Conservation (phyloP, 768 basidiomycete species). For the Omphalotus guepiniiformis region DNA sequence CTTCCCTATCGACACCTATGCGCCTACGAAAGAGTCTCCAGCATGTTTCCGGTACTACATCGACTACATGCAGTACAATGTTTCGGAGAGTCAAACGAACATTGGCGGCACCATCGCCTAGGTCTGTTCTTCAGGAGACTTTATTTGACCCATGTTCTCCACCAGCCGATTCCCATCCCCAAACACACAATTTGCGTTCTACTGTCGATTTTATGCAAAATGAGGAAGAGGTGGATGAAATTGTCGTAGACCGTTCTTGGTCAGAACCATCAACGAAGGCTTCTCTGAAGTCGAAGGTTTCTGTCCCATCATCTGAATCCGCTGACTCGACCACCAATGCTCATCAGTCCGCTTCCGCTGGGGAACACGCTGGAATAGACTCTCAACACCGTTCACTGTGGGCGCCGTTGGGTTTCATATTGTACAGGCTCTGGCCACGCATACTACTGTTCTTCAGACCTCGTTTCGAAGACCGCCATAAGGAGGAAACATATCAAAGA, state of each 20-base stretch:
- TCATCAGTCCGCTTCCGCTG: background rate
- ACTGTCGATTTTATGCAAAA: background rate
- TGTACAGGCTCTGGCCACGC: background rate
- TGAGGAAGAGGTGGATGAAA: constrained; percentile 3
- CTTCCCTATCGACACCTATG: background rate
- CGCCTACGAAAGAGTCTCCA: background rate
- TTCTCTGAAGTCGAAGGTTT: constrained; percentile 1
- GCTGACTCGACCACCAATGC: background rate
- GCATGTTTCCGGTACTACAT: background rate
- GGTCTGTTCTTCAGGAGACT: constrained; percentile 2
- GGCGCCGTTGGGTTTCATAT: background rate
- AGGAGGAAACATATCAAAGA: background rate
- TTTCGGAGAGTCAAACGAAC: constrained; percentile 1
- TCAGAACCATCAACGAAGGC: constrained; percentile 1
- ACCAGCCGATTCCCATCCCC: too few relatives aligned
- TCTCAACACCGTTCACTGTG: background rate
- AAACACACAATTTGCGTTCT: background rate
- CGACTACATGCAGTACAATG: background rate
- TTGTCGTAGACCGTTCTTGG: constrained; percentile 6
- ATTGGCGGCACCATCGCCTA: constrained; percentile 1
- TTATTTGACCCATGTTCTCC: constrained; percentile 2
- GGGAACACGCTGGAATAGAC: background rate
- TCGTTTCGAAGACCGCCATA: background rate
- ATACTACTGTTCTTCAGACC: constrained; percentile 5
- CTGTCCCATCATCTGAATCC: constrained; percentile 2